Conservation (phyloP, 2,329 filamentous ascomycete species). For the Elsinoe perseae region DNA sequence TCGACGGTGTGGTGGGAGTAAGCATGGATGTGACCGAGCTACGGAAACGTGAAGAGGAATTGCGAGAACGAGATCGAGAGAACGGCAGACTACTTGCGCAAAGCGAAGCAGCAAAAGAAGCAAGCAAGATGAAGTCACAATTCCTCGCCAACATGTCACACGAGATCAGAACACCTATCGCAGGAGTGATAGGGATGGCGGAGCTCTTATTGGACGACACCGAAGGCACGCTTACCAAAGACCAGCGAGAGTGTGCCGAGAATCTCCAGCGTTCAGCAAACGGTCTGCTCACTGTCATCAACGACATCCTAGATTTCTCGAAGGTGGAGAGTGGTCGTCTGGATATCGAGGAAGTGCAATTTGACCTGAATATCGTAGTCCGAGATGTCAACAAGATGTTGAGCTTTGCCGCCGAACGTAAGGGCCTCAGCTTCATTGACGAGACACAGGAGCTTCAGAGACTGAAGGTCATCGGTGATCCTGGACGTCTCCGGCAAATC, state of each 20-base stretch:
- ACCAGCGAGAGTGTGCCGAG: constrained; percentile 66
- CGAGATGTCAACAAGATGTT: constrained; percentile 82
- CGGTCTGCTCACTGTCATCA: constrained; percentile 77
- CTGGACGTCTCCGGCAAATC: constrained; percentile 75
- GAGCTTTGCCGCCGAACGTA: constrained; percentile 71
- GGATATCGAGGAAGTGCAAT: constrained; percentile 74
- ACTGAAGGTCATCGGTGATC: constrained; percentile 77
- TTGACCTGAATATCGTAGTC: constrained; percentile 64
- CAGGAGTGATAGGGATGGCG: constrained; percentile 72
- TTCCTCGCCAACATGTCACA: constrained; percentile 59
- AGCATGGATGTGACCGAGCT: constrained; percentile 72
- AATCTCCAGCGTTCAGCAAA: constrained; percentile 75
- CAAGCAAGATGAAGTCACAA: constrained; percentile 70
- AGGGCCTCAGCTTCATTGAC: constrained; percentile 65
- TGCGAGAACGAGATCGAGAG: constrained; percentile 55
- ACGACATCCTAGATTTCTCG: constrained; percentile 78
- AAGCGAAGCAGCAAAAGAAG: constrained; percentile 70
- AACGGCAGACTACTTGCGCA: constrained; percentile 65
- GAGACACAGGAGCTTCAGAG: constrained; percentile 55
- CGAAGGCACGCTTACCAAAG: constrained; percentile 46
- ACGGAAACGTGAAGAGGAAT: constrained; percentile 54
- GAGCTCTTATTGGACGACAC: constrained; percentile 63
- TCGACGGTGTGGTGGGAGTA: constrained; percentile 70
- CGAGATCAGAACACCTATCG: constrained; percentile 52
- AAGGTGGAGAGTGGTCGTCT: constrained; percentile 73